phyloP scores from a whole-genome alignment of 345 rosid genomes.

The Bruguiera gymnorhiza region DNA sequence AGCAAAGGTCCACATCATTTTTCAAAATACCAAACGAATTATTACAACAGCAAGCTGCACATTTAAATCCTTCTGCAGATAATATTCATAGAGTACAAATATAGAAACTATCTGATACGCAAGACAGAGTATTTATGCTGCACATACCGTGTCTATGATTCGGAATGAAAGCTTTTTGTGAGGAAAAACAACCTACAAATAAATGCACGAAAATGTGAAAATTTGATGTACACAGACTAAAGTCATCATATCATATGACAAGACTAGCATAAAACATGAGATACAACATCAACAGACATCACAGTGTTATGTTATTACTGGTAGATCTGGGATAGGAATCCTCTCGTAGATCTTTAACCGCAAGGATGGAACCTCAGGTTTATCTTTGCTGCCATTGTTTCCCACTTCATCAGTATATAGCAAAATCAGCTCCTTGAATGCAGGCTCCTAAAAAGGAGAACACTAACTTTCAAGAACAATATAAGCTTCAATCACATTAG shows the following conservation, averaged over 20 bases:
- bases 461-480: constrained; percentile 21
- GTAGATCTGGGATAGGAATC: constrained; percentile 95
- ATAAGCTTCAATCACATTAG: constrained; percentile 3
- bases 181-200: constrained; percentile 80
- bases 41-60: no score
- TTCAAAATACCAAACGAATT: no score
- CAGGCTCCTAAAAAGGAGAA: constrained; percentile 69
- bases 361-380: constrained; percentile 55
- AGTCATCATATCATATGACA: constrained; percentile 3
- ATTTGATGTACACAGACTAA: constrained; percentile 9
- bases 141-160: constrained; percentile 85
- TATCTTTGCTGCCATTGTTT: constrained; percentile 37
- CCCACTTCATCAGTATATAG: constrained; percentile 57
- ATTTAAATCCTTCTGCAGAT: no score
- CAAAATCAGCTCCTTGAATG: constrained; percentile 82
- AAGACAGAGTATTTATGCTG: constrained; percentile 16
- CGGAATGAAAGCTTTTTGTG: constrained; percentile 94
- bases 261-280: constrained; percentile 10
- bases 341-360: constrained; percentile 75
- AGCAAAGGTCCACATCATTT: no score
- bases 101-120: neutral
- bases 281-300: constrained; percentile 30
- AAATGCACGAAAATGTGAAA: constrained; percentile 24
- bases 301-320: constrained; percentile 49
- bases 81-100: neutral